Evolutionary conservation across 129 eudicot genomes (phyloP).

Genomic region (Flaveria ramosissima): DNA sequence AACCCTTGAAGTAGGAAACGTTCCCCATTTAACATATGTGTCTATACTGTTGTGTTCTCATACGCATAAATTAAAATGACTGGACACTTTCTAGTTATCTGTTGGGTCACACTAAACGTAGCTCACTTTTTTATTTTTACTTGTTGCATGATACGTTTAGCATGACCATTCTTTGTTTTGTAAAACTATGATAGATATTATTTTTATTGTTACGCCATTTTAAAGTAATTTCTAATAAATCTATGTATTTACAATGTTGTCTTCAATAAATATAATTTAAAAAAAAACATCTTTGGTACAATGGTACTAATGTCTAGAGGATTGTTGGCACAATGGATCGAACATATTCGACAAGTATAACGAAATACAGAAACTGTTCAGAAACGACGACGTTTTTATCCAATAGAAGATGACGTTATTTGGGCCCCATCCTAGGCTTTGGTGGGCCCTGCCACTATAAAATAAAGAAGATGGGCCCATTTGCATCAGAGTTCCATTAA

Average conservation of each 20-base stretch:
- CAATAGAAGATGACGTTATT: constrained; percentile 16
- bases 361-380: constrained; percentile 23
- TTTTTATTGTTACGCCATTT: neutral
- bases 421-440: constrained; percentile 21
- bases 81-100: too few relatives aligned
- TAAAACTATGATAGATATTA: neutral
- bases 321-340: constrained; percentile 36
- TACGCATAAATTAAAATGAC: neutral
- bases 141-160: too few relatives aligned
- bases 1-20: too few relatives aligned
- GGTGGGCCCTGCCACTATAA: constrained; percentile 33
- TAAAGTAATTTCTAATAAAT: neutral
- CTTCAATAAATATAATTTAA: neutral
- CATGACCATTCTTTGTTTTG: neutral
- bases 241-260: neutral
- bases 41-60: neutral
- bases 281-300: neutral
- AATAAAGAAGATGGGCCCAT: constrained; percentile 34
- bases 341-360: constrained; percentile 32
- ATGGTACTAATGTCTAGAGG: constrained; percentile 32
- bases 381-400: constrained; percentile 25
- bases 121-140: too few relatives aligned
- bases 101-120: too few relatives aligned
- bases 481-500: constrained; percentile 40
- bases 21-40: too few relatives aligned